Evolutionary conservation across 345 rosid genomes (phyloP), one percentile per base, ranked within the genome.

Genomic region (Tarenaya hassleriana): DNA sequence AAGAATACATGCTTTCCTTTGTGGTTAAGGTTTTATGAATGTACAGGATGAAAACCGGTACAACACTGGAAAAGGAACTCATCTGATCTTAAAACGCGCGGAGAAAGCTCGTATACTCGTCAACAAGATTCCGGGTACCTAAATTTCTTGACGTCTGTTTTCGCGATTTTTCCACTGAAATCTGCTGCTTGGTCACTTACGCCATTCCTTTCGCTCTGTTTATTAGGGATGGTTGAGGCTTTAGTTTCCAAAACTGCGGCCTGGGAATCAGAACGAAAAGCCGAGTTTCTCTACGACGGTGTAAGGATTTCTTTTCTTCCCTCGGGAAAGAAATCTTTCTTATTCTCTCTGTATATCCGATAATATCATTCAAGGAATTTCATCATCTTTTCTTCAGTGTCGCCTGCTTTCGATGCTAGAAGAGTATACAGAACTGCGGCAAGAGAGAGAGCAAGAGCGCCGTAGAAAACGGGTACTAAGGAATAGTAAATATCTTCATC

Each of bases 1-100:
- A 24, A 24, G 29, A 5, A 24, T 24, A 24, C 15, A n/a, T 46
- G 3, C 35, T 13, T 44, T 38, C 50, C 65, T 39, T 29, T 56
- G 2, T 44, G 17, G 52, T 14, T 38, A 58, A 13, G 11, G 37
- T 19, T 18, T 37, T 47, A 29, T 56, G 54, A 20, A 55, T 69
- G 19, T 58, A 42, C 77, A 91, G 97, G 98, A 92, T 62, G 95
- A 85, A 15, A 92, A 92, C 65, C 73, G 97, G 73, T 92, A 92
- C 60, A 88, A 81, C 60, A 88, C 95, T 14, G 98, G 97, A 52
- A 85, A 71, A 80, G 98, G 98, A 49, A 79, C 94, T 54, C 98
- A 92, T 71, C 75, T 92, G 51, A 80, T 63, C 24, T 84, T 88
- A 12, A 92, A 88, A 69, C 96, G 97, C 18, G 98, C 98, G 35